Conservation (phyloP, 169 alveolate genomes). For the Toxoplasma gondii region DNA sequence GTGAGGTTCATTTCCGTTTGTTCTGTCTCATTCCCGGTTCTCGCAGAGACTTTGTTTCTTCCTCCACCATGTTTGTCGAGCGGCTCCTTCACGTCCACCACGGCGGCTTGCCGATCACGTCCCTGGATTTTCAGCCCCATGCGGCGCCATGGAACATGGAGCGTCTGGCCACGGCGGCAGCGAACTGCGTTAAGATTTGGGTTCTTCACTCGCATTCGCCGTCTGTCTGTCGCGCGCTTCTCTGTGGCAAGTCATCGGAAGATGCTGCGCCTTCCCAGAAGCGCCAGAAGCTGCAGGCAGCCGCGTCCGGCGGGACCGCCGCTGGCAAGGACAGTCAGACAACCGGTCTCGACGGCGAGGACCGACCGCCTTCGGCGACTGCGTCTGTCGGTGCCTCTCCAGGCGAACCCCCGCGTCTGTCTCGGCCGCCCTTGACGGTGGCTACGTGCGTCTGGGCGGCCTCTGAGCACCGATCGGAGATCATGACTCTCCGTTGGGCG, state of each 20-base stretch:
- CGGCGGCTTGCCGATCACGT: conserved; percentile 63
- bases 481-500: conserved; percentile 54
- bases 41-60: background rate
- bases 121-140: conserved; percentile 66
- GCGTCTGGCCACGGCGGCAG: conserved; percentile 68
- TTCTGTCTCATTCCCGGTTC: too few relatives aligned
- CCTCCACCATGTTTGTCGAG: conserved; percentile 55
- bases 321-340: background rate
- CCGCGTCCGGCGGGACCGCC: background rate
- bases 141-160: conserved; percentile 48
- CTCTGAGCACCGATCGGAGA: conserved; percentile 53
- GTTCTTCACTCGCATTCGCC: conserved; percentile 62
- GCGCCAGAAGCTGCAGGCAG: conserved; percentile 3
- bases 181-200: conserved; percentile 63
- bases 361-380: background rate
- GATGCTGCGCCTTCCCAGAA: background rate
- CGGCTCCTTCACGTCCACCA: conserved; percentile 64
- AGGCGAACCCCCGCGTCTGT: conserved; percentile 18
- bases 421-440: conserved; percentile 42
- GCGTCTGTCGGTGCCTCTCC: background rate
- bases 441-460: conserved; percentile 59
- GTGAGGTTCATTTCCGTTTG: too few relatives aligned
- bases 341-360: background rate
- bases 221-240: background rate
- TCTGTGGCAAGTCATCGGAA: background rate